Percentiles rank a stretch among this genome's conserved stretches.
phyloP scores from a whole-genome alignment of 768 basidiomycete species.

The Boletus sp. region DNA sequence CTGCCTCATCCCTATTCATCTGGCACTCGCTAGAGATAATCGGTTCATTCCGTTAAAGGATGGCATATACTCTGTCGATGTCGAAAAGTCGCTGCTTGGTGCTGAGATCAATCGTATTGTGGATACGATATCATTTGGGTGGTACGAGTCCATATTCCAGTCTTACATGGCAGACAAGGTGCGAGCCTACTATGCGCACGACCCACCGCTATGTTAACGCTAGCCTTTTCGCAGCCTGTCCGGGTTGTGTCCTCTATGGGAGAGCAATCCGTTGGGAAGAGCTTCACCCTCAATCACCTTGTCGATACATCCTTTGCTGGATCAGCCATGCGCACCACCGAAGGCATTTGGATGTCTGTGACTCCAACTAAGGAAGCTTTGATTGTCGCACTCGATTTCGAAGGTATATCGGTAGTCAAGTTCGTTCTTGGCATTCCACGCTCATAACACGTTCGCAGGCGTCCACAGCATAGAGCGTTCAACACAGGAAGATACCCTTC shows the following conservation, averaged over 20 bases:
- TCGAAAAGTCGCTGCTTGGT: slow-evolving; percentile 55
- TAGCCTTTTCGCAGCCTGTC: slow-evolving; percentile 42
- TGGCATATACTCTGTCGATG: slow-evolving; percentile 46
- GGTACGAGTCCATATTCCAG: slow-evolving; percentile 64
- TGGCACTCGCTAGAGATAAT: slow-evolving; percentile 60
- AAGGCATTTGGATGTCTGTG: slow-evolving; percentile 67
- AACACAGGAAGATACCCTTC: slow-evolving; percentile 59
- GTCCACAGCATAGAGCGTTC: slow-evolving; percentile 65
- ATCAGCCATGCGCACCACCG: slow-evolving; percentile 61
- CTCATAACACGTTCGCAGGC: slow-evolving; percentile 33
- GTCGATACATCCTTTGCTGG: slow-evolving; percentile 65
- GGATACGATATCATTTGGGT: slow-evolving; percentile 56
- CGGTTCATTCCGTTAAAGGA: slow-evolving; percentile 61
- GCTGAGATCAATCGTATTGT: slow-evolving; percentile 58
- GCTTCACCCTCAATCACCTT: slow-evolving; percentile 58
- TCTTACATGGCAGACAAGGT: slow-evolving; percentile 62
- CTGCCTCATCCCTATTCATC: slow-evolving; percentile 64
- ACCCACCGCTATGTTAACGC: background rate
- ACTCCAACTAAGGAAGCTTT: slow-evolving; percentile 55
- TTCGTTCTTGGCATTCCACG: background rate
- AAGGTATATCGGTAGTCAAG: slow-evolving; percentile 38
- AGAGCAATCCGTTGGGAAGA: slow-evolving; percentile 65
- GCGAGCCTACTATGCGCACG: background rate
- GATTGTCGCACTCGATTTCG: slow-evolving; percentile 64
- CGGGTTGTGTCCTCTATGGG: slow-evolving; percentile 69